Percentiles rank a stretch among this genome's conserved stretches.
Conservation (phyloP, 768 basidiomycete species). For the Termitomyces sp. region DNA sequence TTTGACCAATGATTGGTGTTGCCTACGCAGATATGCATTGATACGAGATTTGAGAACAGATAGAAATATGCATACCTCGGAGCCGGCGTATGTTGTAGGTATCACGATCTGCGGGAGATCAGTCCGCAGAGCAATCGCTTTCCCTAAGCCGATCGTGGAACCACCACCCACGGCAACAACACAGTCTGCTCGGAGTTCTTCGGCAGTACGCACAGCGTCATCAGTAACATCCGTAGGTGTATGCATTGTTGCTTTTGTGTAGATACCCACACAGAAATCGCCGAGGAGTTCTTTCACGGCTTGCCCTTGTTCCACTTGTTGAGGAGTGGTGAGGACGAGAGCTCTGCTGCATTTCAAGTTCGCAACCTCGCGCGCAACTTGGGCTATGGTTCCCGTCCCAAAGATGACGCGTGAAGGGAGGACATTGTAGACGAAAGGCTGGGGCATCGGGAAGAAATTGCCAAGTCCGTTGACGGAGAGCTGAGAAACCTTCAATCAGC, state of each 20-base stretch:
- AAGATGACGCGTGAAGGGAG: constrained; percentile 37
- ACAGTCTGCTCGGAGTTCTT: constrained; percentile 29
- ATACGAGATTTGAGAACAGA: background rate
- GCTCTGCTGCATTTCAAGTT: constrained; percentile 29
- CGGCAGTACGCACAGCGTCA: constrained; percentile 26
- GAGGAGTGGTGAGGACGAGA: constrained; percentile 32
- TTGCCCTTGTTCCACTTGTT: constrained; percentile 27
- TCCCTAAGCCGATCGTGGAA: constrained; percentile 35
- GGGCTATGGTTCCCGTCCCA: constrained; percentile 29
- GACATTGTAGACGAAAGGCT: constrained; percentile 35
- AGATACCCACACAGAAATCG: constrained; percentile 27
- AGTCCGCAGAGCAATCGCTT: constrained; percentile 37
- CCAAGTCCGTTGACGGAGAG: background rate
- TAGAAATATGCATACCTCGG: constrained; percentile 23
- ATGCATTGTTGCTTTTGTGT: constrained; percentile 38
- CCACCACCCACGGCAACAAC: constrained; percentile 36
- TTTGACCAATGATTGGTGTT: constrained; percentile 39
- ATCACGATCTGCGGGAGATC: constrained; percentile 37
- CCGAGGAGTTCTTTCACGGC: constrained; percentile 17
- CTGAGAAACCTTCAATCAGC: background rate
- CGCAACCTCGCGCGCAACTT: constrained; percentile 29
- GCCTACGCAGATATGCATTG: constrained; percentile 14
- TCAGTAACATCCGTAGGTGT: constrained; percentile 35
- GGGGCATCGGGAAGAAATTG: constrained; percentile 19
- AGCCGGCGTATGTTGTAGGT: constrained; percentile 38